Conservation (phyloP, 1,139 yeast genomes). For the Yamadazyma triangularis region DNA sequence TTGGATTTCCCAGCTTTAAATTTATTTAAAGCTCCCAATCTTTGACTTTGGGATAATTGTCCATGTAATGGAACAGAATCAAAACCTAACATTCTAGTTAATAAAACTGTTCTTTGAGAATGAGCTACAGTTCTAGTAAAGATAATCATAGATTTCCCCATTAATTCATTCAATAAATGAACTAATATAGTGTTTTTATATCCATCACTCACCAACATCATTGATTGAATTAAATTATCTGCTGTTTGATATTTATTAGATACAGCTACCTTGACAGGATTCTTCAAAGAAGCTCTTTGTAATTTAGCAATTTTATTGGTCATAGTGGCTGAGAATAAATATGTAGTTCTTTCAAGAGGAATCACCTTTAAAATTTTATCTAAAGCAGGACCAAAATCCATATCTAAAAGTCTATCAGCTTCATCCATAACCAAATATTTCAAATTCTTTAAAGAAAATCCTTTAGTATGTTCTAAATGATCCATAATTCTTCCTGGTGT, state of each 20-base stretch:
- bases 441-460: conserved; percentile 75
- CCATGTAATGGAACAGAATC: conserved; percentile 94
- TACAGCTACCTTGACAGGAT: conserved; percentile 91
- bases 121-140: conserved; percentile 96
- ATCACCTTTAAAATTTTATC: conserved; percentile 81
- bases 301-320: conserved; percentile 91
- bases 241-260: conserved; percentile 89
- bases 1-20: conserved; percentile 82
- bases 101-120: conserved; percentile 82
- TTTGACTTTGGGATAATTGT: conserved; percentile 84
- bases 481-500: conserved; percentile 82
- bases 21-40: conserved; percentile 89
- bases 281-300: conserved; percentile 84
- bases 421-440: conserved; percentile 92
- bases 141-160: conserved; percentile 84
- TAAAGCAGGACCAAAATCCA: conserved; percentile 95
- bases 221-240: conserved; percentile 81
- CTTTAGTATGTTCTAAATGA: conserved; percentile 92
- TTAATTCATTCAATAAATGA: conserved; percentile 73
- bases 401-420: conserved; percentile 90
- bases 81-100: conserved; percentile 79
- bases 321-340: conserved; percentile 92
- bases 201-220: conserved; percentile 91
- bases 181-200: conserved; percentile 85
- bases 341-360: conserved; percentile 83